Base-by-base conservation (phyloP, 805 yeast species). In the Monosporozyma yasuniensis region DNA sequence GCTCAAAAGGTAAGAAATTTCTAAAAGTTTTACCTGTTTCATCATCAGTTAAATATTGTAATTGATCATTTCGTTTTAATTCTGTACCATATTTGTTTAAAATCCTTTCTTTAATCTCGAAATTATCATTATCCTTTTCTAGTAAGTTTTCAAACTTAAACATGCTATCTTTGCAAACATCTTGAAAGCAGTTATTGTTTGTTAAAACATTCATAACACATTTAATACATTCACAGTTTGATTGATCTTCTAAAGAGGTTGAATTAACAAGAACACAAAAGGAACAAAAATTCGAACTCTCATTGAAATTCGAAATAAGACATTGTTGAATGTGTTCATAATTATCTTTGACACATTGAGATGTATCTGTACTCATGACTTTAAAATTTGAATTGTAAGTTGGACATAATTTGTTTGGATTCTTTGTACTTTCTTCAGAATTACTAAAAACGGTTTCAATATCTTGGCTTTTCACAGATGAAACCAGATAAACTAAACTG, bases 181-280 rank as follows among this genome's bases (percentile, higher is more conserved):
- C 47, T 19, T 42, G 23, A 30, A 55, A 54, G 45, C 63, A 59
- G 21, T 30, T 35, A n/a, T 50, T 37, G 10, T 23, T 16, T 21
- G 32, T 35, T n/a, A 58, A 39, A 7, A 57, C 52, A 8, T 43
- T 47, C 9, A 54, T 14, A 3, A 51, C 52, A 45, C 64, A 60
- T 44, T 57, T 54, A 6, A 57, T 42, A 49, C 64, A 60, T 8
- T 48, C 52, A 49, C 62, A 60, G 41, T 58, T 57, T 35, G 54
- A 52, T 3, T 44, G 32, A 47, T 52, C 58, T 27, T 51, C 43
- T 25, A 52, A 42, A 12, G 51, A 43, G 8, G 43, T 47, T 10
- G 39, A 32, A 16, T 56, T 49, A 2, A 57, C 54, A 8, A 48
- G 38, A 11, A 58, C 50, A 47, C 64, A 60, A 4, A 52, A 44